Conservation (phyloP, 2,329 filamentous ascomycete species). For the Alternaria sp. region DNA sequence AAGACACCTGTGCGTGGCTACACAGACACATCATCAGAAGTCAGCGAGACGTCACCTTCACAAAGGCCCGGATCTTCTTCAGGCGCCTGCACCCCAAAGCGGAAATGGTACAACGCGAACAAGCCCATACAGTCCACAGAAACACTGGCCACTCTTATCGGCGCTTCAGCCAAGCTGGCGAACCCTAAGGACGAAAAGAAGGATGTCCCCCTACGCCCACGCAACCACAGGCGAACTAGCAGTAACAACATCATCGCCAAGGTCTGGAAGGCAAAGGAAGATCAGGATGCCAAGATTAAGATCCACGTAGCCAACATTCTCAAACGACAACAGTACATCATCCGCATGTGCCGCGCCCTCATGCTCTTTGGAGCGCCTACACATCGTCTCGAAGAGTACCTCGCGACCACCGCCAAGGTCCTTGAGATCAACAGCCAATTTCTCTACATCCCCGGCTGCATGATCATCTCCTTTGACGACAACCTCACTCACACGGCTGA, state of each 20-base stretch:
- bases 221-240: slow-evolving; percentile 31
- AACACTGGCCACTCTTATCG: slow-evolving; percentile 42
- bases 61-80: slow-evolving; percentile 30
- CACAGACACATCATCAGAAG: slow-evolving; percentile 25
- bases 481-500: slow-evolving; percentile 71
- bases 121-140: slow-evolving; percentile 39
- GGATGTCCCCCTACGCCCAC: slow-evolving; percentile 22
- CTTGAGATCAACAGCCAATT: slow-evolving; percentile 89
- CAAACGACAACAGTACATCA: slow-evolving; percentile 82
- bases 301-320: slow-evolving; percentile 74
- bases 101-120: slow-evolving; percentile 45
- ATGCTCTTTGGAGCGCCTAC: slow-evolving; percentile 93
- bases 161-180: slow-evolving; percentile 40
- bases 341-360: slow-evolving; percentile 82
- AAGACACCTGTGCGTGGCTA: slow-evolving; percentile 31
- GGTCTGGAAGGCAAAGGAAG: slow-evolving; percentile 44
- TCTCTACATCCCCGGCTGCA: slow-evolving; percentile 87
- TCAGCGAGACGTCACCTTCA: slow-evolving; percentile 27
- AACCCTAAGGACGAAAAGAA: slow-evolving; percentile 39
- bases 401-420: slow-evolving; percentile 84
- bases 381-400: slow-evolving; percentile 88
- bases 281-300: slow-evolving; percentile 65
- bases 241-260: slow-evolving; percentile 37
- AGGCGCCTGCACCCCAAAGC: slow-evolving; percentile 35
- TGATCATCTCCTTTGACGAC: slow-evolving; percentile 91